Base-by-base conservation (phyloP, 2,329 filamentous ascomycete species). In the Sporothrix humicola region DNA sequence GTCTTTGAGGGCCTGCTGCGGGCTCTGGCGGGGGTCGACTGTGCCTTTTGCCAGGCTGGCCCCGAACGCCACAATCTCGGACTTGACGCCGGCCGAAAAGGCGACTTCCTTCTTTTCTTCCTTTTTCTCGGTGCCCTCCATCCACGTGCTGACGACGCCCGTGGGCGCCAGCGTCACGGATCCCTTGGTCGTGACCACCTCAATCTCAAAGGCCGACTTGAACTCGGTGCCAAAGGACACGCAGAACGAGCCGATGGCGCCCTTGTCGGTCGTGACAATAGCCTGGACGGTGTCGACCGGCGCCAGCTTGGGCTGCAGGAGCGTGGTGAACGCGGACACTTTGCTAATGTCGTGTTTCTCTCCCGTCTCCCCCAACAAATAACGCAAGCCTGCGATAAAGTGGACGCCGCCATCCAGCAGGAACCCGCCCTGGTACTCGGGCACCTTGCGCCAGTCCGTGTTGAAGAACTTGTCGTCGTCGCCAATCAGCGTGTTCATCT, bases 351-450 rank as follows among this genome's bases (percentile, higher is more conserved):
- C 59, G 20, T 74, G 61, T 3, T 48, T 65, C 9, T 9, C 69
- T 2, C 26, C 58, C 0, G 74, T 61, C n/a, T 68, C 72, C 1
- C n/a, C 71, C 23, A 73, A 50, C 0, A 75, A 44, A 9, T 13
- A 48, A 1, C 74, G 71, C 37, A 76, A 63, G 23, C 46, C 56
- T 0, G 73, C 74, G 2, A 74, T 15, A 63, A 73, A 73, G 80
- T 95, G 92, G 23, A 95, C 91, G 56, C 92, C 92, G 8, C 88
- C 91, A 78, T 95, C 92, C 1, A 95, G 87, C 68, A 94, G 80
- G 79, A 94, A 94, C 0, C 93, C 92, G 71, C 92, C 92, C 81
- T 94, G 91, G 79, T 93, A 88, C 72, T 87, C 84, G 1, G 92
- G 92, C 71, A 82, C 86, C 79, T 91, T 91, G 68, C 92, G 88